Conservation (phyloP, 768 basidiomycete genomes). For the Suillus variegatus region DNA sequence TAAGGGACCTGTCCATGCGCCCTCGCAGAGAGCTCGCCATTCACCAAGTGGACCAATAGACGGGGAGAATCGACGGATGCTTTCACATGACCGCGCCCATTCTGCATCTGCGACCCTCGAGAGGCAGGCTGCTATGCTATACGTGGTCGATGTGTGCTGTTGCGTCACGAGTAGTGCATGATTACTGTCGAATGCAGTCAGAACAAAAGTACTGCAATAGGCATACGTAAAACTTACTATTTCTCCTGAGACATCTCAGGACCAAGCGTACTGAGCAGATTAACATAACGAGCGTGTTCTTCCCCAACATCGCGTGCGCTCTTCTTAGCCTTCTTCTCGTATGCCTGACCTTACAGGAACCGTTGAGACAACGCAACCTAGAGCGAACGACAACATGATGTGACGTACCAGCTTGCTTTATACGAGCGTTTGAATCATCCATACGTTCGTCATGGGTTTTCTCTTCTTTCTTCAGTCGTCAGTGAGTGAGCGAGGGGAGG, state of each 20-base stretch:
- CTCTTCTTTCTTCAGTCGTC: conserved; percentile 69
- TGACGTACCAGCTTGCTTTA: conserved; percentile 70
- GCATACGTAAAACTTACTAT: conserved; percentile 49
- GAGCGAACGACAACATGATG: neutral
- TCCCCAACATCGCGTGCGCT: conserved; percentile 64
- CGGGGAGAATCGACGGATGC: conserved; percentile 66
- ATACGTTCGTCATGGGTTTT: conserved; percentile 74
- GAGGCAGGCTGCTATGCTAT: conserved; percentile 62
- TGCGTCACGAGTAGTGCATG: conserved; percentile 65
- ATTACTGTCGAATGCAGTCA: conserved; percentile 45
- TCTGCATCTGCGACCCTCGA: conserved; percentile 77
- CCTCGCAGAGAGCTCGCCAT: conserved; percentile 76
- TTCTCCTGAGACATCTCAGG: conserved; percentile 82
- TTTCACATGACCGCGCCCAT: conserved; percentile 73
- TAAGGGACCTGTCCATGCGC: conserved; percentile 59
- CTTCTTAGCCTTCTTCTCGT: conserved; percentile 83
- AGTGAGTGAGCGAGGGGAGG: neutral
- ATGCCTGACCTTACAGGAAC: conserved; percentile 53
- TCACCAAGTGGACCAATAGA: conserved; percentile 70
- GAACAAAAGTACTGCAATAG: neutral
- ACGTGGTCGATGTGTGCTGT: conserved; percentile 57
- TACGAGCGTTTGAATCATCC: conserved; percentile 62
- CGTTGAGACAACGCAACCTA: conserved; percentile 9
- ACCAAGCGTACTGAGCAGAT: conserved; percentile 67
- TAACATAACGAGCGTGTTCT: conserved; percentile 78